Percentiles rank a stretch among this genome's conserved stretches.
phyloP scores from a whole-genome alignment of 768 basidiomycete species.

The Naematelia encephala region DNA sequence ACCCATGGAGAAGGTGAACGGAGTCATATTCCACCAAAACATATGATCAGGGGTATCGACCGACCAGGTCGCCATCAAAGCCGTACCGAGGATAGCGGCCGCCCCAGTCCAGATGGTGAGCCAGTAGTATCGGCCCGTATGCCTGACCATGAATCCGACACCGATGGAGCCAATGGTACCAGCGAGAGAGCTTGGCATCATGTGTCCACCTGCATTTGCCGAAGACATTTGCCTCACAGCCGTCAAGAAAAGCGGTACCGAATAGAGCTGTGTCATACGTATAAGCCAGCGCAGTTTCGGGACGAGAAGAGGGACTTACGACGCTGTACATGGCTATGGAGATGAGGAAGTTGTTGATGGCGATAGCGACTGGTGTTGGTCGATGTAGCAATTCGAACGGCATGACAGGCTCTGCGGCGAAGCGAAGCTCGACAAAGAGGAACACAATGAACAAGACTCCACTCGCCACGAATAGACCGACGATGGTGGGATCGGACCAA shows the following conservation, averaged over 20 bases:
- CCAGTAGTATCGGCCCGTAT: slow-evolving; percentile 75
- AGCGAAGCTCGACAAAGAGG: slow-evolving; percentile 69
- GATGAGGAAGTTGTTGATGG: slow-evolving; percentile 66
- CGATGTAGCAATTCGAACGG: slow-evolving; percentile 72
- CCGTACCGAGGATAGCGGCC: slow-evolving; percentile 61
- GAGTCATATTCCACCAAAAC: slow-evolving; percentile 31
- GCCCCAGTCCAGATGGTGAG: slow-evolving; percentile 67
- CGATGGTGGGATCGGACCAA: slow-evolving; percentile 64
- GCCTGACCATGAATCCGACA: slow-evolving; percentile 67
- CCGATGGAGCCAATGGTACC: slow-evolving; percentile 78
- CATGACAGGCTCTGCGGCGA: slow-evolving; percentile 81
- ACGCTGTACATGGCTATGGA: slow-evolving; percentile 24
- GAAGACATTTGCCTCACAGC: slow-evolving; percentile 70
- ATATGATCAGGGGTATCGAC: slow-evolving; percentile 54
- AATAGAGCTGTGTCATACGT: slow-evolving; percentile 61
- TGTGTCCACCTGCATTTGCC: slow-evolving; percentile 68
- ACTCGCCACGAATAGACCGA: slow-evolving; percentile 61
- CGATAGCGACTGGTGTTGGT: slow-evolving; percentile 75
- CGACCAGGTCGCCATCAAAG: slow-evolving; percentile 65
- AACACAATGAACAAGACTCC: slow-evolving; percentile 60
- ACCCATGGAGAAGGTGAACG: slow-evolving; percentile 62
- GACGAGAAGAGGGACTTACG: slow-evolving; percentile 14
- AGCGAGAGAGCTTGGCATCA: slow-evolving; percentile 80
- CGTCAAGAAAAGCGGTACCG: slow-evolving; percentile 80
- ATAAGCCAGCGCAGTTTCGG: background rate